Evolutionary conservation across 768 basidiomycete species (phyloP).

Genomic region (Boletus insuetus): DNA sequence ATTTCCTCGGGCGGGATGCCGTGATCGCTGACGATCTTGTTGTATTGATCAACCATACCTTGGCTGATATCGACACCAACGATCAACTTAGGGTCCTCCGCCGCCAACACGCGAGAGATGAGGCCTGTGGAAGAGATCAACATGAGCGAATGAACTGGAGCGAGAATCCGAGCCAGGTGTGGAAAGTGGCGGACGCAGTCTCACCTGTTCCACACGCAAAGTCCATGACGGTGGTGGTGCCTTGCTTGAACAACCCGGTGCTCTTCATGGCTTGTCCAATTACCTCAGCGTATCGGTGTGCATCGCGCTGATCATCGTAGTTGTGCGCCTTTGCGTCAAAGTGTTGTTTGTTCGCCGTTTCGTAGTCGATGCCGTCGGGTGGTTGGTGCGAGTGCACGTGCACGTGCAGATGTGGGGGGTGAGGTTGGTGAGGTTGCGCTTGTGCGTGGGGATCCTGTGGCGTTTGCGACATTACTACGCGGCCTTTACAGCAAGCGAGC

Average conservation of each 20-base stretch:
- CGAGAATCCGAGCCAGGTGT: too few relatives aligned
- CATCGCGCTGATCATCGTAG: conserved; percentile 26
- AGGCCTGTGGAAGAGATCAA: conserved; percentile 43
- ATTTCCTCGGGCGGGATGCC: conserved; percentile 66
- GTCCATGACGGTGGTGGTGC: conserved; percentile 60
- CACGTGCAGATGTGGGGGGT: background rate
- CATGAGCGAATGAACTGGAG: too few relatives aligned
- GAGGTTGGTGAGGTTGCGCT: background rate
- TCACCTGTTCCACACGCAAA: conserved; percentile 74
- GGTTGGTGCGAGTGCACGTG: background rate
- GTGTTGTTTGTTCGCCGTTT: conserved; percentile 24
- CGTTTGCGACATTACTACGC: background rate
- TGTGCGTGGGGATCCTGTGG: background rate
- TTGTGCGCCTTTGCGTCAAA: conserved; percentile 25
- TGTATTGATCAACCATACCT: conserved; percentile 65
- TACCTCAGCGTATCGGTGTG: conserved; percentile 18
- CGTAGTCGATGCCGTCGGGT: conserved; percentile 4
- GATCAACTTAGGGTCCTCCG: conserved; percentile 56
- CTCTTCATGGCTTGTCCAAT: conserved; percentile 29
- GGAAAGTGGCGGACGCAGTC: conserved; percentile 1
- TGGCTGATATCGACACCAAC: conserved; percentile 78
- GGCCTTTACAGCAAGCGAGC: too few relatives aligned
- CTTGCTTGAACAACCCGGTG: conserved; percentile 49
- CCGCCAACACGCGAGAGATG: conserved; percentile 59
- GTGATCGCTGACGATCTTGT: conserved; percentile 53